Evolutionary conservation across 2,329 filamentous ascomycete genomes (phyloP), one percentile per base, ranked within the genome.

Genomic region (Beauveria rudraprayagi): DNA sequence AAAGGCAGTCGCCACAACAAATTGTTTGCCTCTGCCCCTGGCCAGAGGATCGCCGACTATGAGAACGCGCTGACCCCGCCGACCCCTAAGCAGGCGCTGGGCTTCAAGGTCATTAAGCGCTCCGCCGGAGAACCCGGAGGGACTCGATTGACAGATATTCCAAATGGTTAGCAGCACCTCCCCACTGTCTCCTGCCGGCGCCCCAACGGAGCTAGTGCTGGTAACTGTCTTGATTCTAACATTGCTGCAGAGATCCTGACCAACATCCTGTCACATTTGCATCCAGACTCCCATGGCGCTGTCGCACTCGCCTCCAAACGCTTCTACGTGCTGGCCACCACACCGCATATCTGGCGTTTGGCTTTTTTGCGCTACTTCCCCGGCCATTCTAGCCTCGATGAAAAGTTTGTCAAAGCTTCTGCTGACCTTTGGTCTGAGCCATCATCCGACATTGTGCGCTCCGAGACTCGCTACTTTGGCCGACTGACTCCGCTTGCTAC

Each of bases 291-390:
- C 26, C 84, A 97, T 67, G 86, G 88, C 19, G 84, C 88, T 10
- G 88, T 96, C 11, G 88, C 92, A 19, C 82, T 96, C 56, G 91
- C 97, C 34, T 97, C 91, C 40, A 90, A 87, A 69, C 89, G 90
- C 60, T 95, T 97, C 71, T 90, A 96, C 73, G 81, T 83, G 57
- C 80, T 97, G 46, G 89, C 97, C 61, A 96, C 91, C 5, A 93
- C 90, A 1, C 91, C 92, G 17, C 91, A 97, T 75, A 92, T 92
- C 8, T 97, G 93, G 93, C 86, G 91, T 65, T 90, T 92, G 71
- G 93, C 92, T 6, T 97, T 97, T 70, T 83, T 91, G 67, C 91
- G 92, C 64, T 93, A 87, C 75, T 99, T 97, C 67, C 91, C 91
- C 0, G 92, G 90, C 1, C 84, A 88, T 26, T 69, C 86, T 52